Evolutionary conservation across 164 flowering plant species (phyloP), one percentile per base, ranked within the genome.

Genomic region (Magnolia officinalis): DNA sequence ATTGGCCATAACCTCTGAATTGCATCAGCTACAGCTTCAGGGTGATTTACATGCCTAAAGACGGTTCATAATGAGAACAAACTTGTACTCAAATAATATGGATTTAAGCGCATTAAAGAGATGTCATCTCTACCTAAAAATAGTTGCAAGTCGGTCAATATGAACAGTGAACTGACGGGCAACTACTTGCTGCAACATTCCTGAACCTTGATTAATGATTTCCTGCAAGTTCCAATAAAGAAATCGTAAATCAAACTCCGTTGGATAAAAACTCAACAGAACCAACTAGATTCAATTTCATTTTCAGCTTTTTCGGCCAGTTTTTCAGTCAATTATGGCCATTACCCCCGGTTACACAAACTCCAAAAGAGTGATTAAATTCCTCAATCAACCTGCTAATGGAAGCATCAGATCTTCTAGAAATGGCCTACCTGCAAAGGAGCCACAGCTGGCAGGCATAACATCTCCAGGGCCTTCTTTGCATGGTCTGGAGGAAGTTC

Each of bases 21-120:
- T 77, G 98, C 94, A 89, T 88, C 98, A 59, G 98, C 99, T 79
- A 96, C 99, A 67, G 96, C 99, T 86, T 92, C 97, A 70, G 98
- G 96, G 72, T 93, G 98, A 85, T 88, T 88, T 49, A 94, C 95
- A 85, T 93, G 87, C 88, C 99, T 96, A 76, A 81, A 82, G 81
- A 4, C 37, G 63, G 76, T 78, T 20, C 49, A 79, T 8, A 65
- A 76, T 8, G 45, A 55, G 61, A 55, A 16, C 61, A 55, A 55
- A 55, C 61, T 11, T 55, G 13, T 9, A 55, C 2, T 55, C 16
- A 16, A 55, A 55, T 55, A 55, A 55, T 16, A 55, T 26, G 61
- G 18, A 55, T 55, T 11, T 11, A 55, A 55, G 61, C 61, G 18
- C 13, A 55, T 55, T 55, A 55, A 55, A 55, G 61, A 26, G 1